phyloP scores from a whole-genome alignment of 768 basidiomycete genomes.

The Mycena alexandri region DNA sequence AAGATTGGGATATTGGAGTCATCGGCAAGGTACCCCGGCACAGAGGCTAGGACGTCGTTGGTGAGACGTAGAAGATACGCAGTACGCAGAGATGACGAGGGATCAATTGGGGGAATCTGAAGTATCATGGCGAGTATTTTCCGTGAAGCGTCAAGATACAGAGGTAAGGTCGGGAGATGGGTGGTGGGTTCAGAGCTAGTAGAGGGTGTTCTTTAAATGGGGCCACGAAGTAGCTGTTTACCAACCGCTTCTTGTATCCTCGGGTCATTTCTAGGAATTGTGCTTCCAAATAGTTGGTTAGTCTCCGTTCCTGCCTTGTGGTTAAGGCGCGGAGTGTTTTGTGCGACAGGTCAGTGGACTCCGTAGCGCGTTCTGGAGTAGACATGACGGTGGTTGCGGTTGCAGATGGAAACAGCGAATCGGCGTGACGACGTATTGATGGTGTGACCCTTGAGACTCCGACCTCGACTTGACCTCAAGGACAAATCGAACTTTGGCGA shows the following conservation, averaged over 20 bases:
- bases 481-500: neutral
- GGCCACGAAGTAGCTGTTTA: slow-evolving; percentile 23
- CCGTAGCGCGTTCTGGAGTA: neutral
- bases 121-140: slow-evolving; percentile 72
- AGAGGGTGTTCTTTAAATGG: slow-evolving; percentile 32
- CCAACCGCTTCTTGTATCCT: slow-evolving; percentile 82
- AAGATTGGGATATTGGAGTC: slow-evolving; percentile 61
- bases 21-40: slow-evolving; percentile 71
- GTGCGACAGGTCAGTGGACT: neutral
- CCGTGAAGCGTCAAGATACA: slow-evolving; percentile 71
- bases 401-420: neutral
- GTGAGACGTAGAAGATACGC: slow-evolving; percentile 80
- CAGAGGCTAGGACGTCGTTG: slow-evolving; percentile 70
- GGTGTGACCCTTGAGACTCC: neutral
- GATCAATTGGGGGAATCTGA: slow-evolving; percentile 81
- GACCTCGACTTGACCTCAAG: no score
- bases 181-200: slow-evolving; percentile 65
- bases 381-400: slow-evolving; percentile 6
- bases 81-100: slow-evolving; percentile 75
- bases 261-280: slow-evolving; percentile 74
- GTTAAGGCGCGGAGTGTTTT: slow-evolving; percentile 53
- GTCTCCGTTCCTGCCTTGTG: slow-evolving; percentile 70
- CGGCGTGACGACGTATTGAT: neutral
- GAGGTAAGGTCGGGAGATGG: slow-evolving; percentile 65
- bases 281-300: slow-evolving; percentile 75